A percentile compares a stretch with the other conserved stretches of the same genome.
Evolutionary conservation across 805 yeast genomes (phyloP).

Genomic region (Candida golubevii): DNA sequence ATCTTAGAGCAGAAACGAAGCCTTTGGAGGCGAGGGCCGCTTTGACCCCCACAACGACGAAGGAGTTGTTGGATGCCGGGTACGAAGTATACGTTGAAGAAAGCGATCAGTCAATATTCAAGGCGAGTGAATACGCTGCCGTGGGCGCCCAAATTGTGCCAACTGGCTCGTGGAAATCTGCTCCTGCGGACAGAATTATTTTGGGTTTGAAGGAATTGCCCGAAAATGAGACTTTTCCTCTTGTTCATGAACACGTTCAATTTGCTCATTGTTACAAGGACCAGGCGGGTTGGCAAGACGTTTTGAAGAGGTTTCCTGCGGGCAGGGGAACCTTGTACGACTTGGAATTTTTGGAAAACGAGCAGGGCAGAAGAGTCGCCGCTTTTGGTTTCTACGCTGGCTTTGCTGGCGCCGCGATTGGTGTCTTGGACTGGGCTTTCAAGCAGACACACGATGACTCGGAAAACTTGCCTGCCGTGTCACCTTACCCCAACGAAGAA

Average conservation of each 20-base stretch:
- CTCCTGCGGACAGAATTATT: conserved; percentile 87
- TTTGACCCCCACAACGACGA: conserved; percentile 86
- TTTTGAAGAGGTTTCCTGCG: conserved; percentile 78
- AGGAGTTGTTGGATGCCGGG: conserved; percentile 79
- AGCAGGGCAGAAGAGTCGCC: conserved; percentile 96
- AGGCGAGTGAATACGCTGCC: conserved; percentile 65
- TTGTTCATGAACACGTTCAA: conserved; percentile 93
- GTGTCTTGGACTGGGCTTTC: conserved; percentile 90
- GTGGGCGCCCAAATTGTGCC: conserved; percentile 90
- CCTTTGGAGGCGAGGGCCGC: conserved; percentile 98
- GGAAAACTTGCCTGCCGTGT: conserved; percentile 71
- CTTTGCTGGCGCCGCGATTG: conserved; percentile 99
- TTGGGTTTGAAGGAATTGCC: conserved; percentile 95
- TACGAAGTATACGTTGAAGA: conserved; percentile 87
- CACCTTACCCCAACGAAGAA: conserved; percentile 78
- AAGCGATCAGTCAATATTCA: conserved; percentile 77
- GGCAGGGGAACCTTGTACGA: conserved; percentile 93
- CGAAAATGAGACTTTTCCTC: conserved; percentile 83
- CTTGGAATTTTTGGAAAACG: conserved; percentile 90
- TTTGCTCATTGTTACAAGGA: conserved; percentile 98
- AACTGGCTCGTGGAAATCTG: conserved; percentile 87
- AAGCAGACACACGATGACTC: conserved; percentile 69
- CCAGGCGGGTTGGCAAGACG: conserved; percentile 97
- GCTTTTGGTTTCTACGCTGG: conserved; percentile 99
- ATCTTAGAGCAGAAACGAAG: conserved; percentile 94